Evolutionary conservation across 306 rosid genomes (phyloP), one percentile per base, ranked within the genome.

Genomic region (Malus asiatica): DNA sequence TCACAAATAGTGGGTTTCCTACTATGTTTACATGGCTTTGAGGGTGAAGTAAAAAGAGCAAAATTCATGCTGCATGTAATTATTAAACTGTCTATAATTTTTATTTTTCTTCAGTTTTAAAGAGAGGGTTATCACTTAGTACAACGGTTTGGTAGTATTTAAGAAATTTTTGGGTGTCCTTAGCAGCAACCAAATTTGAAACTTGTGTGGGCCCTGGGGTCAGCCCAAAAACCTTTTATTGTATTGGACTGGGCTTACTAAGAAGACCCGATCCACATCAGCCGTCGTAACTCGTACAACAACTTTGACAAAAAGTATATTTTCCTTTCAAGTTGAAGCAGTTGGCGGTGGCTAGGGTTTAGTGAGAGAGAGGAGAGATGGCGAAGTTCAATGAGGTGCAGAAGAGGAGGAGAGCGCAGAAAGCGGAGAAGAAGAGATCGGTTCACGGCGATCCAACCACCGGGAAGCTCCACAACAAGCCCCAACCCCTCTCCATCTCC

Each of bases 321-420:
- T 57, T 57, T 57, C 25, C 13, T 13, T 57, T n/a, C 2, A 57
- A 57, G 25, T 57, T 8, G 61, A 20, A 57, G 25, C 25, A 15
- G 53, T 48, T 4, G 55, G 11, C 13, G 62, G 65, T 25, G 65
- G 32, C 65, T 25, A n/a, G 51, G 11, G 62, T 7, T 7, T 55
- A 2, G 29, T 70, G 3, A 10, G 57, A 3, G 18, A 44, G 10
- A 40, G 3, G 30, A 46, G 62, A 23, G 71, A 93, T 94, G 98
- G 95, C 97, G 71, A 92, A 90, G 84, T 94, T 94, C 90, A 91
- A 94, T 73, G 98, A 65, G 71, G 93, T 91, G 79, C 98, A 94
- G 88, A 95, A 84, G 89, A 85, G 68, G 84, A 88, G 83, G 82
- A 87, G 98, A 78, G 92, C 97, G 4, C 86, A 71, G 15, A 66